Base-by-base conservation (phyloP, 2,329 filamentous ascomycete species). In the Talaromyces piceae region DNA sequence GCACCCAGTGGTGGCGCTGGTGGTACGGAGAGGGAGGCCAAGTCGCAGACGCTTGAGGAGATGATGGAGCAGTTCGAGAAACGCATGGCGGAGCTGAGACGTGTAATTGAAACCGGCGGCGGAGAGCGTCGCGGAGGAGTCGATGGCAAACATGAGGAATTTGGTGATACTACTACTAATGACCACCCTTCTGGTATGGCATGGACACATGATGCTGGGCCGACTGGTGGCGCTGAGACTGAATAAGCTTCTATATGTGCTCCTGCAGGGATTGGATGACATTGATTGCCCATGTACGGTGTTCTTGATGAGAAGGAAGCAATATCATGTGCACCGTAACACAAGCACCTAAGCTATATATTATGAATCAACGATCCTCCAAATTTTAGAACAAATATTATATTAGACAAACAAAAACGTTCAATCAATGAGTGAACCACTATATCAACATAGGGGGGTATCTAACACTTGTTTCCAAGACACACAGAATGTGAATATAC, bases 61-160 rank as follows among this genome's bases (percentile, higher is more conserved):
- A 71, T 75, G 72, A 70, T 74, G 65, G 71, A 69, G 37, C 66
- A 71, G 31, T 75, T 75, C 57, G 69, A 71, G 45, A 71, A 66
- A 53, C 59, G 71, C 22, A 66, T 76, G 61, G 62, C 58, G 11
- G 72, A 74, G 54, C 59, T 76, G 56, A 66, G 69, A 47, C 62
- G 59, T 46, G 63, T 75, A 4, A 71, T 74, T 54, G 69, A 73
- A 50, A 61, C 60, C 2, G 63, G 66, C 2, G 63, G 66, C 44
- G 56, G 41, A 8, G 49, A 50, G 18, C 51, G 45, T 47, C 33
- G 11, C 16, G 1, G 30, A 11, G 30, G 12, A 4, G 4, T n/a
- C 12, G 30, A 31, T 33, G 44, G 25, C 11, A 30, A 47, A 13
- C 27, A 22, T 8, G 43, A 45, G 20, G 25, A 45, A 45, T 20